Percentiles rank a stretch among this genome's conserved stretches.
Evolutionary conservation across 495 filamentous ascomycete genomes (phyloP).

Genomic region (Penicillium bovifimosum): DNA sequence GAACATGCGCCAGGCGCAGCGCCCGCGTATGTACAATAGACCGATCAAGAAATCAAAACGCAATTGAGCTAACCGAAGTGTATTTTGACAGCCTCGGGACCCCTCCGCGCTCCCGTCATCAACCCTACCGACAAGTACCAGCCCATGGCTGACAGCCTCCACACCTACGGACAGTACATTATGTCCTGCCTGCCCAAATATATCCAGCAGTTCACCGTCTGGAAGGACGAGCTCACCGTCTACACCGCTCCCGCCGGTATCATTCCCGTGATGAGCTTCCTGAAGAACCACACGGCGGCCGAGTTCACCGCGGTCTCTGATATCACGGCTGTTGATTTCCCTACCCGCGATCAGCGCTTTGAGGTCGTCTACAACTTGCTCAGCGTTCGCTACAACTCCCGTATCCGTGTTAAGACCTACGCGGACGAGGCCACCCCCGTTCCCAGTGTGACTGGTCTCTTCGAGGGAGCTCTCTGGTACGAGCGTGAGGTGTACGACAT

Average conservation of each 20-base stretch:
- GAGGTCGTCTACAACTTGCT: constrained; percentile 98
- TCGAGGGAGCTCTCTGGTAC: constrained; percentile 97
- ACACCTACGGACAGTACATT: constrained; percentile 93
- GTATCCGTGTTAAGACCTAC: constrained; percentile 98
- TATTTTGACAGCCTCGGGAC: constrained; percentile 43
- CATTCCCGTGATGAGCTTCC: constrained; percentile 85
- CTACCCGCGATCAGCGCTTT: constrained; percentile 88
- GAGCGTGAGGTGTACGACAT: constrained; percentile 97
- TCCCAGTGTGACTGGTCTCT: constrained; percentile 77
- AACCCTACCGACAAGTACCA: constrained; percentile 92
- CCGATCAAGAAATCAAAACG: background rate
- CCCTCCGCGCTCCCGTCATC: constrained; percentile 71
- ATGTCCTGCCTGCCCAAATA: constrained; percentile 96
- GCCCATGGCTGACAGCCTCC: constrained; percentile 74
- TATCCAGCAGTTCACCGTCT: constrained; percentile 97
- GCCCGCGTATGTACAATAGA: constrained; percentile 48
- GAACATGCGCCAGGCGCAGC: constrained; percentile 64
- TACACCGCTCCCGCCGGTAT: constrained; percentile 85
- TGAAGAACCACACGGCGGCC: constrained; percentile 95
- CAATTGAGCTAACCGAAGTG: constrained; percentile 20
- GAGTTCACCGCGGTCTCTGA: constrained; percentile 92
- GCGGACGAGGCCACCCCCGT: constrained; percentile 95
- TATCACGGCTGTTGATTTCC: constrained; percentile 93
- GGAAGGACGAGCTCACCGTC: constrained; percentile 97
- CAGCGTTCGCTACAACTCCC: constrained; percentile 89